phyloP scores from a whole-genome alignment of 2,329 filamentous ascomycete species.

The Aspergillus carbonarius region DNA sequence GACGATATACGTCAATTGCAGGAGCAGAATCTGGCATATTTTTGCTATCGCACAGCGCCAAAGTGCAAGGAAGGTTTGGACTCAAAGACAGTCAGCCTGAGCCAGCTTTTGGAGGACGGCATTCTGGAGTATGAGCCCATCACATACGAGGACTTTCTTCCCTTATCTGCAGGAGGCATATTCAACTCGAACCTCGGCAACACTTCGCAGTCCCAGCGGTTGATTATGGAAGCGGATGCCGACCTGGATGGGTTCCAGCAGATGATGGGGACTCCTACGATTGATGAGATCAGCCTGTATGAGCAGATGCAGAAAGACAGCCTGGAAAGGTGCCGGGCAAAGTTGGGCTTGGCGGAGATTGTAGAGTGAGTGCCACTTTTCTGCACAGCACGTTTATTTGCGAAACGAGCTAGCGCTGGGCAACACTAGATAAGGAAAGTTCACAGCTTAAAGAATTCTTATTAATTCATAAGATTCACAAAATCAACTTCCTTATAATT shows the following conservation, averaged over 20 bases:
- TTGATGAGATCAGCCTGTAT: constrained; percentile 30
- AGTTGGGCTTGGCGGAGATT: constrained; percentile 16
- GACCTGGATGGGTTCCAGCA: constrained; percentile 29
- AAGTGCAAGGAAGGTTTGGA: constrained; percentile 1
- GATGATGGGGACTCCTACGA: constrained; percentile 19
- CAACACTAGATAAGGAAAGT: no score
- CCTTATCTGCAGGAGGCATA: constrained; percentile 54
- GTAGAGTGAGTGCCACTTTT: background rate
- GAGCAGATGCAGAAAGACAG: constrained; percentile 25
- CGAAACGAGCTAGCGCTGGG: no score
- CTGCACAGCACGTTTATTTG: background rate
- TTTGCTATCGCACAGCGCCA: constrained; percentile 33
- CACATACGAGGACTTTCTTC: constrained; percentile 57
- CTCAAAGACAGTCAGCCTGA: constrained; percentile 15
- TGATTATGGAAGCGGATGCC: constrained; percentile 26
- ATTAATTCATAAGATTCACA: no score
- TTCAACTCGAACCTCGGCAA: constrained; percentile 47
- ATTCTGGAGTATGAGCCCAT: constrained; percentile 44
- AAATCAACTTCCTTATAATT: no score
- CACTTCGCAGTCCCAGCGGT: constrained; percentile 20
- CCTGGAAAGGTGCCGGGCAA: constrained; percentile 22
- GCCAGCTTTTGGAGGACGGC: constrained; percentile 34
- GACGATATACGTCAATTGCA: constrained; percentile 44
- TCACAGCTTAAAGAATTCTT: no score
- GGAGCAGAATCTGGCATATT: constrained; percentile 41